phyloP scores from a whole-genome alignment of 371 early-diverging fungal genomes.

The Mucor irregularis region DNA sequence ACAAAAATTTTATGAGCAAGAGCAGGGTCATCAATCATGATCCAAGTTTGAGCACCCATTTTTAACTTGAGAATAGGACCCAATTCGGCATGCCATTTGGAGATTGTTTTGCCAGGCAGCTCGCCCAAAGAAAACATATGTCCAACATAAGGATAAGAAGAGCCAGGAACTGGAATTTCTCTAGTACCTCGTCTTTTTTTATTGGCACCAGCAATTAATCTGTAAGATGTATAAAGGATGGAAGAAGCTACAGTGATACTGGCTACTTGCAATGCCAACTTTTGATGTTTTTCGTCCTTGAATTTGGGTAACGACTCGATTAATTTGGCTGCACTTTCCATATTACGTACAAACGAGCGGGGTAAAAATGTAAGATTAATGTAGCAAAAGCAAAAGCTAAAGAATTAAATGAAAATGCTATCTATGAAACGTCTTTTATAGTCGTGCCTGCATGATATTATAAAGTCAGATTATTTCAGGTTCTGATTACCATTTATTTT shows the following conservation, averaged over 20 bases:
- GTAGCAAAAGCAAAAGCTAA: no score
- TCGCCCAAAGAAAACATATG: conserved; percentile 19
- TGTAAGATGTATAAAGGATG: background rate
- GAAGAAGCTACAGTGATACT: background rate
- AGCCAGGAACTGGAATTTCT: conserved; percentile 9
- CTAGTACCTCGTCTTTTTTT: background rate
- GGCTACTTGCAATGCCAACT: no score
- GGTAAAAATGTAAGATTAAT: no score
- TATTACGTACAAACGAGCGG: no score
- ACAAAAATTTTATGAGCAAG: conserved; percentile 25
- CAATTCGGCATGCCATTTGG: conserved; percentile 16
- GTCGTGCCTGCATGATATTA: no score
- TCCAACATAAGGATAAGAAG: conserved; percentile 10
- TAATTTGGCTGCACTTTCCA: no score
- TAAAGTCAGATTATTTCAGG: no score
- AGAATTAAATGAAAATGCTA: no score
- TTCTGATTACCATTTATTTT: no score
- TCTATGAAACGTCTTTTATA: no score
- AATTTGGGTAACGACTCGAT: no score
- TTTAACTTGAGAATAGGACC: conserved; percentile 17
- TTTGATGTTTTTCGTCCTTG: no score
- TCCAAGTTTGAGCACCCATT: conserved; percentile 17
- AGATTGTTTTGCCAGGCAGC: conserved; percentile 3
- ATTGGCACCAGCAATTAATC: background rate
- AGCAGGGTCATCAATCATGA: conserved; percentile 11